Base-by-base conservation (phyloP, 1,284 basidiomycete genomes). In the Mrakiaceae sp. region DNA sequence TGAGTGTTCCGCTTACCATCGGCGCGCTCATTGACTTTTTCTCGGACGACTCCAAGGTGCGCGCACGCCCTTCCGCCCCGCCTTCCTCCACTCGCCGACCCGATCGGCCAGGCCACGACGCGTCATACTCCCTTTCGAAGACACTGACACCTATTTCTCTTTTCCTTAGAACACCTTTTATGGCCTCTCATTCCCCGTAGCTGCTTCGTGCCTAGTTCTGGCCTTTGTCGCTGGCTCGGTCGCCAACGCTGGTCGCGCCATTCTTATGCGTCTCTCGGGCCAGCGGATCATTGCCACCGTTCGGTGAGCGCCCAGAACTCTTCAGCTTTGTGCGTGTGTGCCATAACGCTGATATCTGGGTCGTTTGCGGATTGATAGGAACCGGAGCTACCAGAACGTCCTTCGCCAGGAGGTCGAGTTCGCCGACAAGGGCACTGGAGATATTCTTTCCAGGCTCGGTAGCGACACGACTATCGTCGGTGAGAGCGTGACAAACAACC, bases 391-490 rank as follows among this genome's bases (percentile, higher is more conserved):
- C 73, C 79, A 81, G 12, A 88, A 87, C 12, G 84, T 90, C 1
- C 79, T 97, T 14, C 81, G 81, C 56, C 94, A 97, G 76, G 94
- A 96, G 73, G 87, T 95, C 44, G 90, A 94, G 73, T 94, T 85
- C 72, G 90, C 95, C 3, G 93, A 97, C 75, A 84, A 84, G 55
- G 91, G 91, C 0, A 92, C 94, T 66, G 96, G 95, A 11, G 96
- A 98, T 73, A 88, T 97, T 9, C 80, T 98, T 53, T 94, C 90
- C 72, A 80, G 95, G 56, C 81, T 98, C 50, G 94, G 88, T 66
- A 87, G 88, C 5, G 95, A 98, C 74, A 90, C 90, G 9, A 91
- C 86, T 71, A 90, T 98, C 68, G 89, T 98, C 52, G 96, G 96
- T 52, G 95, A 98, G 77, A 90, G 87, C 64, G 82, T 97, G 4